These are phyloP conservation scores for Sarocladium strictum DNA, from an alignment of 2,329 filamentous ascomycete species.

Conservation along the genomic window DNA sequence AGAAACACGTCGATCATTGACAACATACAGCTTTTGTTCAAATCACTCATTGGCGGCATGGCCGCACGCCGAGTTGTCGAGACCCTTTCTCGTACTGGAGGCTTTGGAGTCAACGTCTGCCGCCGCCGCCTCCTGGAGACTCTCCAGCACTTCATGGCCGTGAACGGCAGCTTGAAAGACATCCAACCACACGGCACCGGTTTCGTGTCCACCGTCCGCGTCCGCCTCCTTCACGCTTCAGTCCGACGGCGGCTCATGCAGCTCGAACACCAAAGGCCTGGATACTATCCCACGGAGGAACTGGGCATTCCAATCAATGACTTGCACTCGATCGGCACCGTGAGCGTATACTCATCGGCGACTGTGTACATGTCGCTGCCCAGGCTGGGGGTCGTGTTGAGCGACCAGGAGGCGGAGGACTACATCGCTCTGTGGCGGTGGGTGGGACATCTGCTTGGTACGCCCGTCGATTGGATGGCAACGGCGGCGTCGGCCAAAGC, in stretches of 20 bases:
- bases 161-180: conserved; percentile 56
- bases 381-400: conserved; percentile 64
- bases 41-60: conserved; percentile 65
- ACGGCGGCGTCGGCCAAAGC: conserved; percentile 48
- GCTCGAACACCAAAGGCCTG: conserved; percentile 45
- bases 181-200: conserved; percentile 57
- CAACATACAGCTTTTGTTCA: conserved; percentile 47
- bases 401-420: conserved; percentile 56
- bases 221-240: conserved; percentile 58
- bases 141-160: conserved; percentile 68
- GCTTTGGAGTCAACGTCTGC: conserved; percentile 64
- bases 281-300: conserved; percentile 53
- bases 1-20: not conserved
- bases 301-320: conserved; percentile 67
- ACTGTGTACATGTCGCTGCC: conserved; percentile 65
- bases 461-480: conserved; percentile 55
- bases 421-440: conserved; percentile 74
- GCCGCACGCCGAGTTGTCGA: conserved; percentile 68
- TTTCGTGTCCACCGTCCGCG: conserved; percentile 55
- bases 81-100: conserved; percentile 66
- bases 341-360: conserved; percentile 62
- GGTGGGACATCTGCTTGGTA: conserved; percentile 65
- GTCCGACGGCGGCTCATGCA: conserved; percentile 58
- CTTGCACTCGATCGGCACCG: conserved; percentile 67
- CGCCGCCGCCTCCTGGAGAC: conserved; percentile 61